Base-by-base conservation (phyloP, 2,329 filamentous ascomycete species). In the Xylaria sp. region DNA sequence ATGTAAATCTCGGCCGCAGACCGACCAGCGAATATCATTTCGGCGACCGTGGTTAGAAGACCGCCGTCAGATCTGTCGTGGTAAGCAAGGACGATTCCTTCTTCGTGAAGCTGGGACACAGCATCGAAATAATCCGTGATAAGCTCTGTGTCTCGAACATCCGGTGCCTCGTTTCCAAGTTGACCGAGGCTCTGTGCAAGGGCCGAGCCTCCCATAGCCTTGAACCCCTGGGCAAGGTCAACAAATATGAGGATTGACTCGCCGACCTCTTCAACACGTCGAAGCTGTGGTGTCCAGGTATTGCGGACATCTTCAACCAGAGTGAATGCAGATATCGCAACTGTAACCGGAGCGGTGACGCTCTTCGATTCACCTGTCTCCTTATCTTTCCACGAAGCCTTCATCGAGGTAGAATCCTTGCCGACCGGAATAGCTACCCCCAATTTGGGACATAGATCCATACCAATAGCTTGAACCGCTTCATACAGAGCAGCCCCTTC, bases 371-470 rank as follows among this genome's bases (percentile, higher is more conserved):
- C 86, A 20, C 89, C 88, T 37, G 85, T 88, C 66, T 87, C 84
- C 70, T 85, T 84, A 73, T 95, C 92, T 77, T 90, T 92, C 96
- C 96, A 98, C 65, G 94, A 94, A 76, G 97, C 95, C 85, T 98
- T 98, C 96, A 99, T 98, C 2, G 94, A 98, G 81, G 97, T 97
- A 0, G 95, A 98, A 80, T 99, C 96, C 82, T 99, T 98, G 65
- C 96, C 96, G 9, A 98, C 96, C 3, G 96, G 96, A 69, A 99
- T 98, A 66, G 92, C 94, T 70, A 99, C 90, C 41, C 93, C 94
- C n/a, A 98, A 86, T 75, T 92, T 87, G 1, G 94, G 94, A 81
- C 96, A 99, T 9, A 99, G 85, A 57, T 97, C 92, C 89, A 97
- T 91, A 58, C 94, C 94, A 67, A 98, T 94, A 10, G 95, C 94